Percentiles rank a stretch among this genome's conserved stretches.
Conservation (phyloP, 495 filamentous ascomycete genomes). For the Trichocladium antarcticum region DNA sequence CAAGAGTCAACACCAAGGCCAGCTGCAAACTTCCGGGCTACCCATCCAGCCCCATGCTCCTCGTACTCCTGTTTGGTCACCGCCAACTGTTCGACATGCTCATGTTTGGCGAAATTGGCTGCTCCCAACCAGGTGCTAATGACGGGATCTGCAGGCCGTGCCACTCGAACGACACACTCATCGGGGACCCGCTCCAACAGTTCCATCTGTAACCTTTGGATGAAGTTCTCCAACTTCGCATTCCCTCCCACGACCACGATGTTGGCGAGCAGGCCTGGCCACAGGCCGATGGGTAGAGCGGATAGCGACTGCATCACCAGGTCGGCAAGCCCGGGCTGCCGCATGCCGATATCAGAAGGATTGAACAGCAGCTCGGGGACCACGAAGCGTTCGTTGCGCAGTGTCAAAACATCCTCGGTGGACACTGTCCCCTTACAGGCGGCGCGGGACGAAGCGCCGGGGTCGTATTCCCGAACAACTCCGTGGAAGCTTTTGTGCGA, state of each 20-base stretch:
- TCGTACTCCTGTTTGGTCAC: constrained; percentile 85
- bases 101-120: constrained; percentile 59
- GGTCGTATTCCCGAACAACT: constrained; percentile 64
- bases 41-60: constrained; percentile 73
- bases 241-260: constrained; percentile 86
- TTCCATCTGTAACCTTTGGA: constrained; percentile 70
- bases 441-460: constrained; percentile 40
- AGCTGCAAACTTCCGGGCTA: constrained; percentile 55
- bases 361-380: constrained; percentile 86
- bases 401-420: constrained; percentile 71
- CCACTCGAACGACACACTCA: constrained; percentile 66
- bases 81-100: constrained; percentile 48
- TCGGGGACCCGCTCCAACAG: constrained; percentile 62
- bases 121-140: constrained; percentile 78
- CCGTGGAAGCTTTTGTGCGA: constrained; percentile 68
- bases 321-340: constrained; percentile 71
- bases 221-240: constrained; percentile 64
- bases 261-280: constrained; percentile 73
- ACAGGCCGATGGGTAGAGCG: constrained; percentile 62
- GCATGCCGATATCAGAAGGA: constrained; percentile 76
- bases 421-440: constrained; percentile 50
- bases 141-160: constrained; percentile 61
- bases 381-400: constrained; percentile 84
- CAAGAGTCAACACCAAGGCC: constrained; percentile 23
- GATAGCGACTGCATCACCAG: constrained; percentile 70